These are phyloP conservation scores for Crithidia thermophila DNA, from an alignment of 208 protist species.

Conservation along the genomic window DNA sequence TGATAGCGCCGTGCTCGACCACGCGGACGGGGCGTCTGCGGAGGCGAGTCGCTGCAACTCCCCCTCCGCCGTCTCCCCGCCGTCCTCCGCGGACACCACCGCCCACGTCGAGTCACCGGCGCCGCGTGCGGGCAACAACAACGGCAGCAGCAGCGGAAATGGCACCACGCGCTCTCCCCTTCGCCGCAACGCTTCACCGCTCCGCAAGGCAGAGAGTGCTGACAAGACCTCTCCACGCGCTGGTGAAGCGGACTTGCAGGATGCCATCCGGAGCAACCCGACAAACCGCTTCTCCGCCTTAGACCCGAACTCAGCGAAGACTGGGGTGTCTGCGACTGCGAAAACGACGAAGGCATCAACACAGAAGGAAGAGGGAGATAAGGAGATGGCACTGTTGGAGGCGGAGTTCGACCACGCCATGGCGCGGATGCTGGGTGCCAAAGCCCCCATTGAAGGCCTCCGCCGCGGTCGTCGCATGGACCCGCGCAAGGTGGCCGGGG, in stretches of 20 bases:
- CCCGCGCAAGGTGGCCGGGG: constrained; percentile 49
- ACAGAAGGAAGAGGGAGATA: neutral
- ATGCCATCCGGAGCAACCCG: neutral
- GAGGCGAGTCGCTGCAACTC: constrained; percentile 7
- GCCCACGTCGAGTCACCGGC: constrained; percentile 9
- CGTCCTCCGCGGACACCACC: constrained; percentile 24
- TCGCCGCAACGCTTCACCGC: too few species aligned
- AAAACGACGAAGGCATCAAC: neutral
- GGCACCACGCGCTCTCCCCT: too few species aligned
- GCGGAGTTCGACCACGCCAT: constrained; percentile 27
- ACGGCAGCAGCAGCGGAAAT: too few species aligned
- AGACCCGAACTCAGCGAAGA: neutral
- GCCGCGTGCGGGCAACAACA: neutral
- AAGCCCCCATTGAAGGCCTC: constrained; percentile 50
- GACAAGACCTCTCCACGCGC: too few species aligned
- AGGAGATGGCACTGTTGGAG: constrained; percentile 23
- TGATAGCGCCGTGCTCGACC: neutral
- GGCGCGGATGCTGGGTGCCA: constrained; percentile 41
- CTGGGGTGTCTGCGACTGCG: neutral
- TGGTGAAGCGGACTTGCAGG: too few species aligned
- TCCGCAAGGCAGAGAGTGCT: too few species aligned
- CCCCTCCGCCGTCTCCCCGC: constrained; percentile 8
- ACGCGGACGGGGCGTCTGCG: neutral
- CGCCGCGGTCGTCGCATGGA: constrained; percentile 71
- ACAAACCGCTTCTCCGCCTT: neutral